Evolutionary conservation across 176 grass and related monocot species (phyloP).

Genomic region (Tillandsia leiboldiana): DNA sequence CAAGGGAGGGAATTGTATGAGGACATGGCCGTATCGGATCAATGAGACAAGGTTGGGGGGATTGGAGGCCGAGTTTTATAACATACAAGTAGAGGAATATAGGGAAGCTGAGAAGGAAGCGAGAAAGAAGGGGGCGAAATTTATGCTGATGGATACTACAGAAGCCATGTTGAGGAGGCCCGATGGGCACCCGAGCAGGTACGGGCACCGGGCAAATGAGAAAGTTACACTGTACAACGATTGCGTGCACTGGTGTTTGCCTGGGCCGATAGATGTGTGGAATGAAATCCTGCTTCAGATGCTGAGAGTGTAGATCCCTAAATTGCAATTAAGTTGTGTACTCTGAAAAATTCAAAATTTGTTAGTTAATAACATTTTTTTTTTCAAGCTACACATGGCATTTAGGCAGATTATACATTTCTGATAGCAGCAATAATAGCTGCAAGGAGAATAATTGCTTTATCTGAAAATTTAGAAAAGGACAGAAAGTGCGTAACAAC

Average conservation of each 20-base stretch:
- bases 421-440: background rate
- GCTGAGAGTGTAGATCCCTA: conserved; percentile 6
- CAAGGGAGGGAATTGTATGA: conserved; percentile 47
- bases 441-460: no score
- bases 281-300: conserved; percentile 61
- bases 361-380: background rate
- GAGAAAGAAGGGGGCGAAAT: background rate
- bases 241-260: conserved; percentile 75
- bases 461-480: no score
- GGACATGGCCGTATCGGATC: conserved; percentile 20
- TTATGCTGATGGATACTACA: conserved; percentile 31
- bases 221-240: conserved; percentile 42
- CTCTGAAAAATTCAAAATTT: background rate
- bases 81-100: conserved; percentile 49
- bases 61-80: conserved; percentile 31
- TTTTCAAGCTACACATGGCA: background rate
- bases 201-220: conserved; percentile 35
- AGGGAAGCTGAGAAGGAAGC: conserved; percentile 8
- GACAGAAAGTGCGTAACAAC: no score
- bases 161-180: conserved; percentile 45
- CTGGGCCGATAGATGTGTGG: conserved; percentile 51
- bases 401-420: conserved; percentile 2
- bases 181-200: conserved; percentile 58
- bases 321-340: background rate
- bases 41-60: conserved; percentile 22